Percentiles rank a stretch among this genome's conserved stretches.
Conservation (phyloP, 208 protist genomes). For the Leishmania major region DNA sequence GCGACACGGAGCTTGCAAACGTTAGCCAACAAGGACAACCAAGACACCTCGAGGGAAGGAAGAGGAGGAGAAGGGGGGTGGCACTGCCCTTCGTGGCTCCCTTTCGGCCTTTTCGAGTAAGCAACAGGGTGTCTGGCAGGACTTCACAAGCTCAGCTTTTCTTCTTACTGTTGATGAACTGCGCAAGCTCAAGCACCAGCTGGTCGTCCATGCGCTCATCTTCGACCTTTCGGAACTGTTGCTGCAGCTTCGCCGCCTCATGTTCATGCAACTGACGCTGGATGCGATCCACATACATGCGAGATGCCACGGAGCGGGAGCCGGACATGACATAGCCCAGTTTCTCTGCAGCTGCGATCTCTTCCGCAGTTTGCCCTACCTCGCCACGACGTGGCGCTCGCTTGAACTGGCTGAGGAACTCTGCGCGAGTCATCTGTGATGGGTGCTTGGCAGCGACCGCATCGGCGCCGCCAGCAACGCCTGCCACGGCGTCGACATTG, state of each 20-base stretch:
- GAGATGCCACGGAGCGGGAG: constrained; percentile 79
- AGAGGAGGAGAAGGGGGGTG: neutral
- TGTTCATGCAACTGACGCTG: constrained; percentile 91
- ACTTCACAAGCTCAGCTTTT: constrained; percentile 13
- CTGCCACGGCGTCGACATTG: neutral
- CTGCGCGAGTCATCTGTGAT: constrained; percentile 87
- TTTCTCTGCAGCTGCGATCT: constrained; percentile 77
- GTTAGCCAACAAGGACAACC: neutral
- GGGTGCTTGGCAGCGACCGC: constrained; percentile 65
- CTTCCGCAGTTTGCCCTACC: constrained; percentile 81
- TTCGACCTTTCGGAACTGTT: constrained; percentile 89
- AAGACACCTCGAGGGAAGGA: neutral
- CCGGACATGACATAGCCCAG: constrained; percentile 93
- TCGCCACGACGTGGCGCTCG: constrained; percentile 84
- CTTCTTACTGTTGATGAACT: constrained; percentile 41
- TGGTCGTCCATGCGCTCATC: constrained; percentile 80
- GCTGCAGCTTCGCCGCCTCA: constrained; percentile 83
- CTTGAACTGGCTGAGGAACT: constrained; percentile 90
- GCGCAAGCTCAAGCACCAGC: constrained; percentile 56
- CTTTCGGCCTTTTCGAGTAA: neutral
- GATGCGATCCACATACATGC: constrained; percentile 85
- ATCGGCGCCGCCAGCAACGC: neutral
- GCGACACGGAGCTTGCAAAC: neutral
- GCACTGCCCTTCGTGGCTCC: neutral
- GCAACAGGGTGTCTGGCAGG: neutral